Conservation (phyloP, 2,329 filamentous ascomycete species). For the Rhynchosporium graminicola region DNA sequence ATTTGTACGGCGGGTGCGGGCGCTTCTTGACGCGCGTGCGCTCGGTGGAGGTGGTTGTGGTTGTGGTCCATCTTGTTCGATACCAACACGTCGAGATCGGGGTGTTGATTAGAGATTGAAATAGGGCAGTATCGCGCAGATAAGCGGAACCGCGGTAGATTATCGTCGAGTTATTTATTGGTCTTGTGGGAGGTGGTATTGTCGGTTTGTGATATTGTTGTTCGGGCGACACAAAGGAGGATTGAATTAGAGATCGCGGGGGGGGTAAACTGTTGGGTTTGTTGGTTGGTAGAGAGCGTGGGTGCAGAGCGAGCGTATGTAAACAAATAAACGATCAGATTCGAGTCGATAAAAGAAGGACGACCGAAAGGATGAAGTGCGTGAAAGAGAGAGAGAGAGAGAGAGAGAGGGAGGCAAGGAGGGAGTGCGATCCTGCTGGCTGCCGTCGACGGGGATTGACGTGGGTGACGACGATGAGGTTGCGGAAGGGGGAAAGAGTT, state of each 20-base stretch:
- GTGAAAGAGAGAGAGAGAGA: not conserved
- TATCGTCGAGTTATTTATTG: conserved; percentile 2
- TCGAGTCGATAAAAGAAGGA: conserved; percentile 33
- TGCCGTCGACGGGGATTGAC: conserved; percentile 5
- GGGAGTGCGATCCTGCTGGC: conserved; percentile 4
- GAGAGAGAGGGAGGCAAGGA: no score
- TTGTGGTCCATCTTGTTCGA: conserved; percentile 12
- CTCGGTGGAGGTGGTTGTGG: conserved; percentile 17
- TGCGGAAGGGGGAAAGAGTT: conserved; percentile 15
- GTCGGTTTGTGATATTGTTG: conserved; percentile 4
- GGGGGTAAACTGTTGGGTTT: not conserved
- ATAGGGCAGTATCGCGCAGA: conserved; percentile 3
- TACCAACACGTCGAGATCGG: conserved; percentile 4
- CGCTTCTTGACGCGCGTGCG: conserved; percentile 11
- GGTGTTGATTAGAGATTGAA: not conserved
- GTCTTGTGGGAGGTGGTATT: conserved; percentile 1
- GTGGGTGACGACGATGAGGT: conserved; percentile 16
- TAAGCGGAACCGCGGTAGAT: conserved; percentile 10
- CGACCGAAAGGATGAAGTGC: conserved; percentile 20
- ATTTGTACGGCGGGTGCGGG: conserved; percentile 44
- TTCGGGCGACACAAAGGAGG: not conserved
- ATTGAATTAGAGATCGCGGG: not conserved
- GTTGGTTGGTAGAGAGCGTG: conserved; percentile 15
- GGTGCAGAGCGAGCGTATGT: conserved; percentile 1
- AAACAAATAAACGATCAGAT: conserved; percentile 17